Evolutionary conservation across 371 early-diverging fungal genomes (phyloP), one percentile per base, ranked within the genome.

Genomic region (Mortierella sp.): DNA sequence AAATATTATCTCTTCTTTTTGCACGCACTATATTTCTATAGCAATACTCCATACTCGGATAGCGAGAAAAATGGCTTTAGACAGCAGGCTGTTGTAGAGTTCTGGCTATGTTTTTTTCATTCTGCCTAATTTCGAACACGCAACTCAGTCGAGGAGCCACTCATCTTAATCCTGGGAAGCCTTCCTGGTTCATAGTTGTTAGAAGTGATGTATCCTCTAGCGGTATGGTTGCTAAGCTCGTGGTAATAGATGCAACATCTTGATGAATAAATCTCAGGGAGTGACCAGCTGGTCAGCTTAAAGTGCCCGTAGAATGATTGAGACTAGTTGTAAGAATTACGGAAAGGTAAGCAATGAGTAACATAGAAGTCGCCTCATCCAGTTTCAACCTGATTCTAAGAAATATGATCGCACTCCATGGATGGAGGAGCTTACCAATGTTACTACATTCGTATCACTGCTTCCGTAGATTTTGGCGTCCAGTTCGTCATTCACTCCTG

Each of bases 261-360:
- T 16, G 59, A 37, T 11, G 45, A 47, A 18, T 7, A 1, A 2
- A 68, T 18, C 5, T 47, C 48, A 19, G 68, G 62, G 23, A 3
- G 19, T 37, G 37, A 37, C 3, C 9, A 9, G 7, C 44, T 29
- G 25, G 4, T 1, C 5, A 68, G 15, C 12, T 11, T 4, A 18
- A 68, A 52, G 25, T 68, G 61, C 1, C 68, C 68, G 18, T 47
- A 56, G 44, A 61, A 68, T 19, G 26, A 29, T 16, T 19, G 61
- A 2, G 37, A 28, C 62, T 60, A 52, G 37, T 37, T 9, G 7
- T 29, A 26, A 51, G 7, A 15, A 26, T 1, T 50, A 25, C 26
- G n/a, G n/a, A 55, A 14, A 4, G 1, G 12, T 18, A 5, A 30
- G 26, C 14, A 58, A 25, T 44, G 16, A 43, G 23, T n/a, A 16